These are phyloP conservation scores for Thielaviopsis euricoi DNA, from an alignment of 2,329 filamentous ascomycete genomes.

Conservation along the genomic window DNA sequence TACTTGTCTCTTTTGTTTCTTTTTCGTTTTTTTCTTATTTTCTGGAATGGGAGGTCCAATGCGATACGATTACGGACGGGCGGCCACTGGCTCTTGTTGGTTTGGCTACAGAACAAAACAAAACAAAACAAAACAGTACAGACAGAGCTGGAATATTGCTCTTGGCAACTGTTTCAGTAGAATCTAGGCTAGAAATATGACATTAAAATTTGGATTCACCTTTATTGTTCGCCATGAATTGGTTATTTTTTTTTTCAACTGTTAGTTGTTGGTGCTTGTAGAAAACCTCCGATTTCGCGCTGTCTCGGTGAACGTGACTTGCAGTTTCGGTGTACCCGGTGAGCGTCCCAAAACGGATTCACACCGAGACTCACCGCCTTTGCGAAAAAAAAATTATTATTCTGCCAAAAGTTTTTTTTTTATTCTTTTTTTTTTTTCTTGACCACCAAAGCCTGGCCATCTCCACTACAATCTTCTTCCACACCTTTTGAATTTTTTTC, in stretches of 20 bases:
- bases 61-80: too few species aligned
- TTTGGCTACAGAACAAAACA: too few species aligned
- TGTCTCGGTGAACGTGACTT: neutral
- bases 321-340: neutral
- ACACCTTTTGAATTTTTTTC: neutral
- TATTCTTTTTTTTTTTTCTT: conserved; percentile 7
- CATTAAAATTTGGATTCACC: neutral
- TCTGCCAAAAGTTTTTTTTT: conserved; percentile 8
- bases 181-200: too few species aligned
- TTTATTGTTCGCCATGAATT: neutral
- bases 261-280: too few species aligned
- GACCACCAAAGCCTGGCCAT: conserved; percentile 4
- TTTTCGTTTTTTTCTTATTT: too few species aligned
- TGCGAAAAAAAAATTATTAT: conserved; percentile 6
- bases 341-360: neutral
- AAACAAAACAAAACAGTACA: too few species aligned
- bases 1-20: too few species aligned
- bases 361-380: conserved; percentile 9
- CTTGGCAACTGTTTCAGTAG: too few species aligned
- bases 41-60: too few species aligned
- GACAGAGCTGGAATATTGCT: neutral
- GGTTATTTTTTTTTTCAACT: too few species aligned
- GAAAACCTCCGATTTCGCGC: neutral
- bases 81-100: too few species aligned
- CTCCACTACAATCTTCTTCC: conserved; percentile 7